Evolutionary conservation across 2,329 filamentous ascomycete species (phyloP), one percentile per base, ranked within the genome.

Genomic region (Nectriaceae sp.): DNA sequence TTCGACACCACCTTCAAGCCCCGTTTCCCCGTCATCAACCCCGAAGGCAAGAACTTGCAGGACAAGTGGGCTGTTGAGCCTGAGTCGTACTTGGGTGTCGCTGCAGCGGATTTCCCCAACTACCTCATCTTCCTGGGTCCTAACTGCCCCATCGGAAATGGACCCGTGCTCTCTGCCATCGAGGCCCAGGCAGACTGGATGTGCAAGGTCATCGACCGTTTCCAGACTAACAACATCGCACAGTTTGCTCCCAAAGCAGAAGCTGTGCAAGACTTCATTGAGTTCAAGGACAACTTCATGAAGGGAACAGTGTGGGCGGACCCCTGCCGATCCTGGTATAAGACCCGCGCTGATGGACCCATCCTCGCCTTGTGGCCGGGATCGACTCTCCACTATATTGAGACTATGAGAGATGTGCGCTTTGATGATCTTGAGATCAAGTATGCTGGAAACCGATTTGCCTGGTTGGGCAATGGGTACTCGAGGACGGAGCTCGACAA

Each of bases 1-100:
- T 83, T 81, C 56, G 74, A 82, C 55, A 75, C 74, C 4, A 78
- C 75, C 1, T 82, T 80, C 60, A 61, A 70, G 6, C 78, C 79
- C 3, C 70, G 74, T 1, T 82, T 79, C 50, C 77, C 77, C 1
- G 63, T 82, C 16, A 61, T 76, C 5, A 77, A 76, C 10, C 68
- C 73, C 19, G 57, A 69, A n/a, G 77, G 76, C 16, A 53, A 65
- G 10, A 76, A 80, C 51, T 67, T 83, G 24, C 76, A 77, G 51
- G 73, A 80, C 31, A 66, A 60, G 15, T 80, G 79, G 76, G 59
- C 49, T 50, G 66, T 71, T 36, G 65, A 65, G 3, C 77, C 78
- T 1, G 71, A 71, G 52, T 73, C 76, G 0, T 83, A 82, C 63
- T 75, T 83, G 64, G 80, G 78, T 3, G 73, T 77, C 43, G 76